Evolutionary conservation across 2,329 filamentous ascomycete species (phyloP).

Genomic region (Neofusicoccum laricinum): DNA sequence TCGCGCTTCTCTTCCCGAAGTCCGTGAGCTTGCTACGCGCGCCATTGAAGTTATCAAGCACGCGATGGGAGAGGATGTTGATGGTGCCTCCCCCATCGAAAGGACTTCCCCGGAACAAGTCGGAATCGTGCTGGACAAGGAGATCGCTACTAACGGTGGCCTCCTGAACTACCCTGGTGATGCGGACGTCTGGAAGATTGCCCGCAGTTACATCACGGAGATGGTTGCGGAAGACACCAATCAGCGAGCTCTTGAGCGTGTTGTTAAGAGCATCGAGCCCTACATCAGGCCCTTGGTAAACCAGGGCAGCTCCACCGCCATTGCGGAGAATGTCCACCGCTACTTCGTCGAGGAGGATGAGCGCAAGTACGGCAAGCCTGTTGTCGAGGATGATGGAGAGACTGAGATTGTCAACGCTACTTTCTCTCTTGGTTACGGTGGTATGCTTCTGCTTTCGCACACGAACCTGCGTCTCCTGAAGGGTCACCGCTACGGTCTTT

Average conservation of each 20-base stretch:
- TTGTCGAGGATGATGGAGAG: slow-evolving; percentile 88
- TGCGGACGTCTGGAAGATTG: slow-evolving; percentile 59
- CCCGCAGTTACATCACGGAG: slow-evolving; percentile 71
- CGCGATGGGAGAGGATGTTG: slow-evolving; percentile 69
- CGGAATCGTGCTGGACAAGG: slow-evolving; percentile 67
- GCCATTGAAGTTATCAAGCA: slow-evolving; percentile 86
- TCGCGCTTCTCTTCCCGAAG: slow-evolving; percentile 88
- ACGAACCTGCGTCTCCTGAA: slow-evolving; percentile 93
- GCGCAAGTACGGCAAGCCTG: slow-evolving; percentile 78
- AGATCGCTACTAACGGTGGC: slow-evolving; percentile 69
- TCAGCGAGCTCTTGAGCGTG: slow-evolving; percentile 72
- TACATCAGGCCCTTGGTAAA: slow-evolving; percentile 73
- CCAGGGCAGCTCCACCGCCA: slow-evolving; percentile 58
- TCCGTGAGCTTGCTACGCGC: slow-evolving; percentile 81
- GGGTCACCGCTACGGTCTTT: slow-evolving; percentile 95
- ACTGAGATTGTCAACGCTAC: slow-evolving; percentile 95
- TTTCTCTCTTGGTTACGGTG: slow-evolving; percentile 96
- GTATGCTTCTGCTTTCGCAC: slow-evolving; percentile 94
- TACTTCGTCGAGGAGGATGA: slow-evolving; percentile 81
- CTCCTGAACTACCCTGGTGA: slow-evolving; percentile 61
- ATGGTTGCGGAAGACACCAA: slow-evolving; percentile 90
- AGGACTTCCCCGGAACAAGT: slow-evolving; percentile 72
- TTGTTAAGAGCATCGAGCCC: slow-evolving; percentile 65
- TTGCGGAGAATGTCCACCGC: slow-evolving; percentile 71
- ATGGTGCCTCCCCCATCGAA: slow-evolving; percentile 61